phyloP scores from a whole-genome alignment of 2,329 filamentous ascomycete species.

The Ascochyta pisi region DNA sequence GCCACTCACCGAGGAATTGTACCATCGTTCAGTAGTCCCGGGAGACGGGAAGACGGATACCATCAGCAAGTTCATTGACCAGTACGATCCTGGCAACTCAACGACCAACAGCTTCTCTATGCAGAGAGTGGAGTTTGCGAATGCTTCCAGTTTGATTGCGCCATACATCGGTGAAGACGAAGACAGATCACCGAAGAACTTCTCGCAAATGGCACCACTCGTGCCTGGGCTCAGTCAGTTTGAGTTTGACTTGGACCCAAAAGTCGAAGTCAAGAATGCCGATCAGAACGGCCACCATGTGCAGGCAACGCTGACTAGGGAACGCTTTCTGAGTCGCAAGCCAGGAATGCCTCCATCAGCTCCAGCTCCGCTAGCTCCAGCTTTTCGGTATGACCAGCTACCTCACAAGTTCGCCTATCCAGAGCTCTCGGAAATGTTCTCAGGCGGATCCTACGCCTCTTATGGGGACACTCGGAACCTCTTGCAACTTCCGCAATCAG shows the following conservation, averaged over 20 bases:
- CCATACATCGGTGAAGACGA: constrained; percentile 1
- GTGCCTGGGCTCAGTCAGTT: constrained; percentile 32
- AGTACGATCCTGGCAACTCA: constrained; percentile 28
- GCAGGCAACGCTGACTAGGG: constrained; percentile 4
- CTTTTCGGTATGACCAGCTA: constrained; percentile 31
- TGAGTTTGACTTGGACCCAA: constrained; percentile 28
- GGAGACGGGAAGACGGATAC: constrained; percentile 40
- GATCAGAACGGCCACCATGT: not conserved
- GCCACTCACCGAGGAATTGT: constrained; percentile 21
- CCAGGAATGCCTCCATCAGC: constrained; percentile 33
- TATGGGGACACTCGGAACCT: constrained; percentile 47
- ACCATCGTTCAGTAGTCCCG: constrained; percentile 19
- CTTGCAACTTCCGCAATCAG: constrained; percentile 31
- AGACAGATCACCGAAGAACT: not conserved
- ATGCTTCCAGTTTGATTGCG: constrained; percentile 1
- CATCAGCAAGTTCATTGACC: constrained; percentile 43
- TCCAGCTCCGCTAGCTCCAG: constrained; percentile 36
- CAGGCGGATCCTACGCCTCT: constrained; percentile 38
- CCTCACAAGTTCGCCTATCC: constrained; percentile 12
- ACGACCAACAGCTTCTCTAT: constrained; percentile 10
- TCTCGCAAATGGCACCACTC: not conserved
- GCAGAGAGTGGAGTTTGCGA: not conserved
- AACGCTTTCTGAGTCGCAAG: constrained; percentile 18
- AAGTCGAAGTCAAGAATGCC: not conserved
- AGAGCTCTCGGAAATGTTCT: constrained; percentile 34